Evolutionary conservation across 2,329 filamentous ascomycete species (phyloP), one percentile per base, ranked within the genome.

Genomic region (Sordariomycetes sp.): DNA sequence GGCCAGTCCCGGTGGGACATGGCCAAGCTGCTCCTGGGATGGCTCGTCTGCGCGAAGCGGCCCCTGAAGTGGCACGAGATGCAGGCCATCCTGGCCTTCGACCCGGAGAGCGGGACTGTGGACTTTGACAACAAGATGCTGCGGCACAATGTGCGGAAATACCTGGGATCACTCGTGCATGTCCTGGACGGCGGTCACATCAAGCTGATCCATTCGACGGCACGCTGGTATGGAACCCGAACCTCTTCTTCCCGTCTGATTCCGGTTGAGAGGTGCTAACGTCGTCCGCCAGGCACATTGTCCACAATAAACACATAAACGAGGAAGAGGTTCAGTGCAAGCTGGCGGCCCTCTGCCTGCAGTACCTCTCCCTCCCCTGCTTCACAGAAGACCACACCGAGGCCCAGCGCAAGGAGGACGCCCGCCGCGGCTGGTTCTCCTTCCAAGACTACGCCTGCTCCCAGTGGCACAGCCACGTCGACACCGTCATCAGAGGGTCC

Each of bases 41-140:
- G 71, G 72, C 64, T 77, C 14, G 68, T 68, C 4, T 71, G 71
- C 56, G 70, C 73, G 1, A 71, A 69, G 53, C 66, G 75, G 0
- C 66, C 72, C 0, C 63, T 78, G 0, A 71, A 71, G 57, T 70
- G 68, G 69, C 66, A 74, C 56, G 74, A 77, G 59, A 67, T 77
- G 7, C 67, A 75, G 52, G 69, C 69, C 6, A 67, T 69, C 8
- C 61, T 71, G 10, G 65, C 70, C 2, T 65, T 73, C 37, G 37
- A 43, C 18, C 37, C 37, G 12, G 37, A 43, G 1, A 35, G 11
- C 0, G 55, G 62, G 1, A 57, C 55, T 3, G 63, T 66, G 12
- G 62, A 70, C 16, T 65, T 65, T 18, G 35, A 63, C 10, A 54
- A 57, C 1, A 53, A 53, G 0, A 60, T 54, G 53, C 62, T 74